Evolutionary conservation across 768 basidiomycete genomes (phyloP).

Genomic region (Asterophora lycoperdoides): DNA sequence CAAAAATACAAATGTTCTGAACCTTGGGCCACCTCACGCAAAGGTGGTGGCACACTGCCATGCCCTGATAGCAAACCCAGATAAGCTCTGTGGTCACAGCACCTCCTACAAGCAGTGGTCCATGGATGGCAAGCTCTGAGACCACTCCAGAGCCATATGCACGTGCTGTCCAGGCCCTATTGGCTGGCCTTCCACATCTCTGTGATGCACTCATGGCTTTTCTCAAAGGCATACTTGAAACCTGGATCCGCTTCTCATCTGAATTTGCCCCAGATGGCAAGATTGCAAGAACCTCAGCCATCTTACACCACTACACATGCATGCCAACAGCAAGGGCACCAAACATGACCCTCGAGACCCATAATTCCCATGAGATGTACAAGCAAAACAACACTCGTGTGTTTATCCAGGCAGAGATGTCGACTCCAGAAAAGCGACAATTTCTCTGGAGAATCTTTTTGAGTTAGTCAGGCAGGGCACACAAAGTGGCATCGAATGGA

Average conservation of each 20-base stretch:
- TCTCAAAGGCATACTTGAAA: constrained; percentile 19
- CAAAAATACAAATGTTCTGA: neutral
- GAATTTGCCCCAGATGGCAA: constrained; percentile 18
- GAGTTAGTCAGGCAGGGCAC: too few species aligned
- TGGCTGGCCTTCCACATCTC: constrained; percentile 14
- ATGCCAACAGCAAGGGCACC: constrained; percentile 22
- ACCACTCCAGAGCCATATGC: constrained; percentile 13
- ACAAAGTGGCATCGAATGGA: too few species aligned
- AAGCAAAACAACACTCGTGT: too few species aligned
- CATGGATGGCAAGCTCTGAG: constrained; percentile 20
- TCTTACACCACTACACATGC: constrained; percentile 6
- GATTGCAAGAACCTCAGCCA: constrained; percentile 5
- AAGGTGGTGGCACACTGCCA: neutral
- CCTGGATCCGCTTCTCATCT: constrained; percentile 16
- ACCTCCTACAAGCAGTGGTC: constrained; percentile 3
- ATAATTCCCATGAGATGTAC: too few species aligned
- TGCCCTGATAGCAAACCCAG: neutral
- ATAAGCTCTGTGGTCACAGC: neutral
- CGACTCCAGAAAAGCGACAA: too few species aligned
- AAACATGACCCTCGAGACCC: too few species aligned
- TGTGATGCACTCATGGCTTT: constrained; percentile 17
- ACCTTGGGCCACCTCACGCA: neutral
- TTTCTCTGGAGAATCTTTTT: too few species aligned
- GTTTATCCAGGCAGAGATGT: too few species aligned
- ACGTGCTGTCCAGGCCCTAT: constrained; percentile 5